Percentiles rank a stretch among this genome's conserved stretches.
Evolutionary conservation across 805 yeast genomes (phyloP).

Genomic region (Maudiozyma serrabonitensis): DNA sequence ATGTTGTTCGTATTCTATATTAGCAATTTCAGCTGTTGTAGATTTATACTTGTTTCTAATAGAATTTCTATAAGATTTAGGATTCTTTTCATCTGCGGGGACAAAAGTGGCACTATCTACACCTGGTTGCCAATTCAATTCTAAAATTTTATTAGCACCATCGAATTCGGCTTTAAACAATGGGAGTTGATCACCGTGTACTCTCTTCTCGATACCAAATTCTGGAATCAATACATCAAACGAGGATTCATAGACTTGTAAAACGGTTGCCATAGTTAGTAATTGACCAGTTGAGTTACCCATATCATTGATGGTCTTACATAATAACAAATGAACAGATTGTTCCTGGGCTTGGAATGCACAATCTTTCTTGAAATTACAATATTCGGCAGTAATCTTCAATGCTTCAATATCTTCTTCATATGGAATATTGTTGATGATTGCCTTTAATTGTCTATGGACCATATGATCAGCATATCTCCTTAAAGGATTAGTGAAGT

Average conservation of each 20-base stretch:
- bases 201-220: slow-evolving; percentile 90
- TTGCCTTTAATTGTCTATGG: slow-evolving; percentile 78
- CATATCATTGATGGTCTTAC: slow-evolving; percentile 75
- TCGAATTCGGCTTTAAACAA: slow-evolving; percentile 87
- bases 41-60: slow-evolving; percentile 71
- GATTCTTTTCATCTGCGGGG: slow-evolving; percentile 81
- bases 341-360: slow-evolving; percentile 91
- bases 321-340: slow-evolving; percentile 75
- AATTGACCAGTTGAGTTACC: slow-evolving; percentile 67
- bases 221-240: slow-evolving; percentile 90
- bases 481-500: slow-evolving; percentile 85
- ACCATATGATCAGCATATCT: slow-evolving; percentile 89
- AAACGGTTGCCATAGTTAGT: slow-evolving; percentile 73
- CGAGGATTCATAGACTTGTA: slow-evolving; percentile 91
- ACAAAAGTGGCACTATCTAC: slow-evolving; percentile 83
- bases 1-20: slow-evolving; percentile 28
- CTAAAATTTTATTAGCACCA: slow-evolving; percentile 54
- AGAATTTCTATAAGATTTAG: slow-evolving; percentile 65
- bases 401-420: slow-evolving; percentile 55
- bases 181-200: slow-evolving; percentile 95
- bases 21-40: slow-evolving; percentile 63
- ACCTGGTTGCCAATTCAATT: slow-evolving; percentile 88
- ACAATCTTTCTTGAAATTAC: slow-evolving; percentile 92
- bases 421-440: slow-evolving; percentile 38
- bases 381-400: slow-evolving; percentile 79